Percentiles rank a stretch among this genome's conserved stretches.
Evolutionary conservation across 2,329 filamentous ascomycete genomes (phyloP).

Genomic region (Salinomyces thailandicus): DNA sequence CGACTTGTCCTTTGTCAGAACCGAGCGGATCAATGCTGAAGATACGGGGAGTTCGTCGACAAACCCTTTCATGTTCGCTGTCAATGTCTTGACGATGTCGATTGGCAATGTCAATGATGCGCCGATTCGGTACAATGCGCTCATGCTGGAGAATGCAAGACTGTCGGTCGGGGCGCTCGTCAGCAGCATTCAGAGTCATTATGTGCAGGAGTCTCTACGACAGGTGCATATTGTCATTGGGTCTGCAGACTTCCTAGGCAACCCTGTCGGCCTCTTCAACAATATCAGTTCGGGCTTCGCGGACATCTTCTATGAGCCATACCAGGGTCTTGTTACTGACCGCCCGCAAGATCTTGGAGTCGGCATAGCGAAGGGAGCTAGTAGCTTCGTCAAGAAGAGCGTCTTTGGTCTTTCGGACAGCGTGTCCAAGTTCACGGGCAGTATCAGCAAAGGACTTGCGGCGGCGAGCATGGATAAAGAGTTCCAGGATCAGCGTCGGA

Average conservation of each 20-base stretch:
- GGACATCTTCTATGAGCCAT: slow-evolving; percentile 98
- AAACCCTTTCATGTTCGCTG: slow-evolving; percentile 96
- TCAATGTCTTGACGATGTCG: slow-evolving; percentile 98
- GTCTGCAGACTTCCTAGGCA: slow-evolving; percentile 93
- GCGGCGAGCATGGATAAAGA: slow-evolving; percentile 96
- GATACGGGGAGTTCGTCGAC: slow-evolving; percentile 74
- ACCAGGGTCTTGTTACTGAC: slow-evolving; percentile 93
- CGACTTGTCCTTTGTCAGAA: slow-evolving; percentile 92
- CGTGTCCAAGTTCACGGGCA: slow-evolving; percentile 95
- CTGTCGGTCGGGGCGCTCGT: slow-evolving; percentile 77
- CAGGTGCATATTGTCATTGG: slow-evolving; percentile 97
- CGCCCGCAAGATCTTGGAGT: slow-evolving; percentile 88
- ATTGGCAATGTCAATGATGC: slow-evolving; percentile 99
- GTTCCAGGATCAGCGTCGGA: slow-evolving; percentile 91
- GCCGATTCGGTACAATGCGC: slow-evolving; percentile 81
- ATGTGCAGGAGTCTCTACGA: slow-evolving; percentile 89
- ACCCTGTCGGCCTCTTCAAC: slow-evolving; percentile 95
- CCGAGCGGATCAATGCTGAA: slow-evolving; percentile 90
- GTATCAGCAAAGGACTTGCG: slow-evolving; percentile 89
- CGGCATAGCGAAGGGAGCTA: slow-evolving; percentile 91
- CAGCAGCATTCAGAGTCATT: slow-evolving; percentile 83
- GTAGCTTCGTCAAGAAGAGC: slow-evolving; percentile 96
- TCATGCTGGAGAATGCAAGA: slow-evolving; percentile 90
- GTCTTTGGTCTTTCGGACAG: slow-evolving; percentile 96
- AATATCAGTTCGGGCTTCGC: slow-evolving; percentile 94